Percentiles rank a stretch among this genome's conserved stretches.
phyloP scores from a whole-genome alignment of 306 rosid genomes.

The Prunus campanulata region DNA sequence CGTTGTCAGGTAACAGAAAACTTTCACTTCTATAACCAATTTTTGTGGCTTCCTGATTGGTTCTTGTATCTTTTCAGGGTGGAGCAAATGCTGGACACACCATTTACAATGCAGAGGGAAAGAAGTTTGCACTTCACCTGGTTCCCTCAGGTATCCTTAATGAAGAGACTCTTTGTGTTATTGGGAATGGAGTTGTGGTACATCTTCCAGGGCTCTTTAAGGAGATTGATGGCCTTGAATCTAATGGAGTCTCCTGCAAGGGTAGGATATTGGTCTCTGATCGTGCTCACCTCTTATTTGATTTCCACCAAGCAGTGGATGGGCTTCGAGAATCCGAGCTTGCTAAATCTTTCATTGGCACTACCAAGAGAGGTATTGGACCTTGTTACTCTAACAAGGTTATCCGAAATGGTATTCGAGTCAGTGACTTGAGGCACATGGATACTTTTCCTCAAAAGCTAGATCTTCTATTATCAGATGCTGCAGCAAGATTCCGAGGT shows the following conservation, averaged over 20 bases:
- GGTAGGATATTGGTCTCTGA: constrained; percentile 93
- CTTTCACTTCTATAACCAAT: neutral
- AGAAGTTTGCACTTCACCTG: constrained; percentile 93
- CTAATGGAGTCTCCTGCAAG: constrained; percentile 76
- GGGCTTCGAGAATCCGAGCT: constrained; percentile 92
- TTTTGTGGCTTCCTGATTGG: neutral
- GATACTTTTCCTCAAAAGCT: constrained; percentile 85
- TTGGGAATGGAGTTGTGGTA: constrained; percentile 97
- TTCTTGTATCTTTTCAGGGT: constrained; percentile 45
- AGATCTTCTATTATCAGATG: constrained; percentile 72
- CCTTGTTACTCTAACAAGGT: constrained; percentile 94
- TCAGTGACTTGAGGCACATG: constrained; percentile 82
- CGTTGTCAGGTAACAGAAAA: constrained; percentile 74
- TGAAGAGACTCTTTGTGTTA: constrained; percentile 81
- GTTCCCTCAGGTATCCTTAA: constrained; percentile 95
- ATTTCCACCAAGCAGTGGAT: constrained; percentile 89
- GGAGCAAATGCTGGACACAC: constrained; percentile 99
- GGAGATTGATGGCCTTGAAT: constrained; percentile 81
- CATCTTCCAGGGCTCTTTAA: constrained; percentile 80
- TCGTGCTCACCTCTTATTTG: constrained; percentile 89
- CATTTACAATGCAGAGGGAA: constrained; percentile 91
- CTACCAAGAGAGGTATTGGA: constrained; percentile 98
- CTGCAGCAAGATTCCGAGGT: constrained; percentile 70
- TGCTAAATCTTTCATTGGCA: constrained; percentile 91
- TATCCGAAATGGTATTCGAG: constrained; percentile 85